Conservation (phyloP, 2,329 filamentous ascomycete species). For the Epichloe festucae region DNA sequence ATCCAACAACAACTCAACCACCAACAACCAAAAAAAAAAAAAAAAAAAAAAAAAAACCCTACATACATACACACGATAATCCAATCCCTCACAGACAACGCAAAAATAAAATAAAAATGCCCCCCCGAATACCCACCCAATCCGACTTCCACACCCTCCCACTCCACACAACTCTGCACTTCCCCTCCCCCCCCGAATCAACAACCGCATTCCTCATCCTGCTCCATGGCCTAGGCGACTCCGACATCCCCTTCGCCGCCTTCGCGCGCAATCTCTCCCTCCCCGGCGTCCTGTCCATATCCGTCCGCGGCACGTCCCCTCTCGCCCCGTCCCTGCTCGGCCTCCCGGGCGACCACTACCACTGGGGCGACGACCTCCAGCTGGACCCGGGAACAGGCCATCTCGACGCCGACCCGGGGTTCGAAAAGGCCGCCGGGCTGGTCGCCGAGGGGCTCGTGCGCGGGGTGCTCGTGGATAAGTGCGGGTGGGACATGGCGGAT, state of each 20-base stretch:
- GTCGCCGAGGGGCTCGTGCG: constrained; percentile 39
- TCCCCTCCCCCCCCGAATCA: constrained; percentile 39
- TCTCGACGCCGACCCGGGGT: constrained; percentile 50
- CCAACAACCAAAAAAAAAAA: background rate
- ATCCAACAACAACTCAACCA: background rate
- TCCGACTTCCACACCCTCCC: constrained; percentile 35
- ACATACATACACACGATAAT: background rate
- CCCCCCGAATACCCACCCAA: constrained; percentile 35
- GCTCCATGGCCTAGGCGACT: constrained; percentile 76
- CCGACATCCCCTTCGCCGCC: constrained; percentile 50
- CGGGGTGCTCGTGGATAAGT: constrained; percentile 37
- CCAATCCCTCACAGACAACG: background rate
- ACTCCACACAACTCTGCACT: constrained; percentile 33
- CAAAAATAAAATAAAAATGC: constrained; percentile 20
- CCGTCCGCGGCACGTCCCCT: constrained; percentile 56
- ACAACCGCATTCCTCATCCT: constrained; percentile 67
- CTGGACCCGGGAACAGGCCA: constrained; percentile 37
- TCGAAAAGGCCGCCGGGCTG: constrained; percentile 32
- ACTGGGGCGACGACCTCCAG: constrained; percentile 56
- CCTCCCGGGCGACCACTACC: constrained; percentile 26
- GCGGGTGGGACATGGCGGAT: constrained; percentile 46
- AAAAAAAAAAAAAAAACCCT: background rate
- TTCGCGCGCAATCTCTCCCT: constrained; percentile 59
- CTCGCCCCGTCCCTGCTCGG: constrained; percentile 51
- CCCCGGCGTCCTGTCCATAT: constrained; percentile 64